Evolutionary conservation across 306 rosid genomes (phyloP), one percentile per base, ranked within the genome.

Genomic region (Cyclanthera cordifolia): DNA sequence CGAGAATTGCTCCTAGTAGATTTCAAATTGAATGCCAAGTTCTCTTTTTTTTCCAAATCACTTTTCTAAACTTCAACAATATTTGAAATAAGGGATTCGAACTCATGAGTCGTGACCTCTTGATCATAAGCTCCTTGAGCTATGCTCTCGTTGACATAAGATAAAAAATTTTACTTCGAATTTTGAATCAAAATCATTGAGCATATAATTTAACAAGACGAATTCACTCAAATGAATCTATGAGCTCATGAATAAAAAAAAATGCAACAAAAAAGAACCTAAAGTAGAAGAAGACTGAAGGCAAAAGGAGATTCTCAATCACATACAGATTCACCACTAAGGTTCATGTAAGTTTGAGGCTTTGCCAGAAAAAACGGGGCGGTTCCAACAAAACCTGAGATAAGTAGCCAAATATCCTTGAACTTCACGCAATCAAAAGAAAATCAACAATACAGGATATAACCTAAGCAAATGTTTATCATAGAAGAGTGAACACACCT

Each of bases 281-380:
- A 15, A 19, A 6, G 51, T 28, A 16, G 55, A 45, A 72, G 70
- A 52, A 59, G 63, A 58, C 45, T 34, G 30, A 63, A 63, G 17
- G 4, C 24, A 63, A 39, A 59, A 50, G 25, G 41, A 48, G 49
- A 37, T 69, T 54, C 73, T 78, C 17, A 48, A 45, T 69, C 77
- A 75, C 90, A 75, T 82, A 90, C 99, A 1, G 99, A 93, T 88
- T 93, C 99, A 71, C 99, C 99, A 53, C 91, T 86, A 49, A 93
- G 78, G 75, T 90, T 90, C 99, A 93, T 93, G 76, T 88, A 93
- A 66, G 99, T 93, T 71, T 93, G 99, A 82, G 96, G 96, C 84
- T 87, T 93, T 71, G 97, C 92, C 74, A 93, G 88, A 74, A 93
- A 75, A 76, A 93, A 86, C 14, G 95, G 95, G 69, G 69, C 74